Conservation (phyloP, 257 asterid genomes). For the Orobanche coerulescens region DNA sequence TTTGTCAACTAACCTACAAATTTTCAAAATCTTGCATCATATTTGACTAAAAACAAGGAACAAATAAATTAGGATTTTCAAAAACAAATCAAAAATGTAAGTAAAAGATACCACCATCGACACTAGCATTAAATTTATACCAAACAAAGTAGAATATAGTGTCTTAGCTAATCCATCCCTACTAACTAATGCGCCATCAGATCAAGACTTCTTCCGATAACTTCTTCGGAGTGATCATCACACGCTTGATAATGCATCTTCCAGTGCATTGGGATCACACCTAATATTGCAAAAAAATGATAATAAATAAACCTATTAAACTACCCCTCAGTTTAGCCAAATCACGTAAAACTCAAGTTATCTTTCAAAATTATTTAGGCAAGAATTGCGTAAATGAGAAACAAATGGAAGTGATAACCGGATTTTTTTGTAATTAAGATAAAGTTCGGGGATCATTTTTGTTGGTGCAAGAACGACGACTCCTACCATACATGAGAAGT, state of each 20-base stretch:
- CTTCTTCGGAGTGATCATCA: conserved; percentile 94
- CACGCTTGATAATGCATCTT: conserved; percentile 87
- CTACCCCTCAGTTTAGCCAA: not conserved
- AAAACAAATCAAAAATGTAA: conserved; percentile 12
- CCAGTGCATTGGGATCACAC: conserved; percentile 60
- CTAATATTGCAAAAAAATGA: conserved; percentile 26
- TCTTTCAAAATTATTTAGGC: conserved; percentile 7
- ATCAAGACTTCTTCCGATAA: conserved; percentile 90
- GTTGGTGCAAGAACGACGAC: not conserved
- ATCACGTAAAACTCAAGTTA: not conserved
- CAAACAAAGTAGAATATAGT: conserved; percentile 73
- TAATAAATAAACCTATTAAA: not conserved
- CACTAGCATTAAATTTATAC: too few relatives aligned
- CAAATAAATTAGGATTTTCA: not conserved
- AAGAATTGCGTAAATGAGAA: too few relatives aligned
- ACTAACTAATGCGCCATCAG: conserved; percentile 68
- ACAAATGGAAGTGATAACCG: too few relatives aligned
- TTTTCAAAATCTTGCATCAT: conserved; percentile 19
- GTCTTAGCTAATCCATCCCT: conserved; percentile 94
- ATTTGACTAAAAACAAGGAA: conserved; percentile 12
- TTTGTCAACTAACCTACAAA: conserved; percentile 78
- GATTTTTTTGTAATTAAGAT: too few relatives aligned
- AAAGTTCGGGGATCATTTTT: too few relatives aligned
- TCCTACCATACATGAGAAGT: conserved; percentile 54
- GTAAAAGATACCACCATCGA: conserved; percentile 25